Evolutionary conservation across 768 basidiomycete species (phyloP).

Genomic region (Tulasnella calospora): DNA sequence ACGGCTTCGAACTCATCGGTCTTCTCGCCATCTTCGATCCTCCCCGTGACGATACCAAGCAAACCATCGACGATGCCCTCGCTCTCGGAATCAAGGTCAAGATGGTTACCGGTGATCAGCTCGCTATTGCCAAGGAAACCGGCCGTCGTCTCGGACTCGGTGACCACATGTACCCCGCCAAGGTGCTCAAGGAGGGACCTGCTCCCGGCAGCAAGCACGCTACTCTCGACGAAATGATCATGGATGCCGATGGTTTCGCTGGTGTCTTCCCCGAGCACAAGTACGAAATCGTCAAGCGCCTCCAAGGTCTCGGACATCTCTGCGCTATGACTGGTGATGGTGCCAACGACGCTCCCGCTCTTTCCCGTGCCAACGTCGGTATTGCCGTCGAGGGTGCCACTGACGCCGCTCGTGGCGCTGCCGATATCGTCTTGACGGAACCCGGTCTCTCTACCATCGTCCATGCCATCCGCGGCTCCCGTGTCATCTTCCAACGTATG

Average conservation of each 20-base stretch:
- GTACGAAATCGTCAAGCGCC: slow-evolving; percentile 96
- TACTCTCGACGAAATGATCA: slow-evolving; percentile 93
- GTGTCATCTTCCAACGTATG: slow-evolving; percentile 99
- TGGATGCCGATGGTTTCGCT: slow-evolving; percentile 98
- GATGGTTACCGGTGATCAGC: slow-evolving; percentile 99
- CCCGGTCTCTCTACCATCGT: slow-evolving; percentile 99
- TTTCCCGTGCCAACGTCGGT: slow-evolving; percentile 98
- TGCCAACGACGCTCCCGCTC: slow-evolving; percentile 96
- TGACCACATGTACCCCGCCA: slow-evolving; percentile 99
- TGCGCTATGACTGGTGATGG: slow-evolving; percentile 99
- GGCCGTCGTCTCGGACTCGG: slow-evolving; percentile 96
- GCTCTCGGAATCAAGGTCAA: slow-evolving; percentile 96
- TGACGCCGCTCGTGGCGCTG: slow-evolving; percentile 96
- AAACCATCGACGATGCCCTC: slow-evolving; percentile 95
- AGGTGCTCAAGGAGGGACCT: slow-evolving; percentile 98
- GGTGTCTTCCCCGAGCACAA: slow-evolving; percentile 99
- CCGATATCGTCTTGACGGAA: slow-evolving; percentile 87
- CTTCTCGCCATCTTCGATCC: slow-evolving; percentile 97
- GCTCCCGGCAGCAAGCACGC: slow-evolving; percentile 77
- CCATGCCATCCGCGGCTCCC: slow-evolving; percentile 96
- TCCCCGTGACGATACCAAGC: slow-evolving; percentile 96
- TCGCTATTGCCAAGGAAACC: slow-evolving; percentile 98
- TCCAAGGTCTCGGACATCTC: slow-evolving; percentile 91
- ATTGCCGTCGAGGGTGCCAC: slow-evolving; percentile 99
- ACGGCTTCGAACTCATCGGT: slow-evolving; percentile 96